These are phyloP conservation scores for Isatis lusitanica DNA, from an alignment of 441 rosid genomes.

Conservation along the genomic window DNA sequence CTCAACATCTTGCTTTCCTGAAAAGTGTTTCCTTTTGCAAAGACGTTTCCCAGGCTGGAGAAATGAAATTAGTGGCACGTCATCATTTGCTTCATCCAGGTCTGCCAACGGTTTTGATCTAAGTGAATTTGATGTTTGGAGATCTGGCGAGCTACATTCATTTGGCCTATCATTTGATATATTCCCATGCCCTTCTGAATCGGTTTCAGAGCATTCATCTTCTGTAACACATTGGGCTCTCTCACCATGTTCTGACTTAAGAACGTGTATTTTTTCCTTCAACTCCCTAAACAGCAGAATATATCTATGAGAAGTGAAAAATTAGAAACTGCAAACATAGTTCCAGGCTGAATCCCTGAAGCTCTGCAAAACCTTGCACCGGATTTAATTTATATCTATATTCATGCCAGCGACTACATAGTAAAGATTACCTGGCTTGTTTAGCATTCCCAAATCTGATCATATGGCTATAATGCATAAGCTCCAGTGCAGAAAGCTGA, in stretches of 20 bases:
- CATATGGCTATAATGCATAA: conserved; percentile 96
- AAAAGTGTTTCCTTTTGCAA: conserved; percentile 35
- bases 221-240: conserved; percentile 36
- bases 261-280: conserved; percentile 57
- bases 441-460: conserved; percentile 87
- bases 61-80: conserved; percentile 62
- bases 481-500: conserved; percentile 87
- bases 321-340: conserved; percentile 4
- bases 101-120: conserved; percentile 39
- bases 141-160: conserved; percentile 42
- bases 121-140: conserved; percentile 42
- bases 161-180: conserved; percentile 43
- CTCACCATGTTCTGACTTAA: conserved; percentile 45
- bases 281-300: conserved; percentile 57
- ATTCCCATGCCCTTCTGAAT: conserved; percentile 69
- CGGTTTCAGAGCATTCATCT: conserved; percentile 86
- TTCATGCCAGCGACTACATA: conserved; percentile 12
- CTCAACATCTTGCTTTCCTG: conserved; percentile 37
- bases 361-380: background rate
- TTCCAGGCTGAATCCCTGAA: background rate
- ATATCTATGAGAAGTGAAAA: conserved; percentile 31
- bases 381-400: conserved; percentile 4
- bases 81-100: conserved; percentile 52
- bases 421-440: conserved; percentile 69
- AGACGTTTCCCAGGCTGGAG: conserved; percentile 46